These are phyloP conservation scores for Candida dubliniensis DNA, from an alignment of 1,139 yeast species.

Conservation along the genomic window DNA sequence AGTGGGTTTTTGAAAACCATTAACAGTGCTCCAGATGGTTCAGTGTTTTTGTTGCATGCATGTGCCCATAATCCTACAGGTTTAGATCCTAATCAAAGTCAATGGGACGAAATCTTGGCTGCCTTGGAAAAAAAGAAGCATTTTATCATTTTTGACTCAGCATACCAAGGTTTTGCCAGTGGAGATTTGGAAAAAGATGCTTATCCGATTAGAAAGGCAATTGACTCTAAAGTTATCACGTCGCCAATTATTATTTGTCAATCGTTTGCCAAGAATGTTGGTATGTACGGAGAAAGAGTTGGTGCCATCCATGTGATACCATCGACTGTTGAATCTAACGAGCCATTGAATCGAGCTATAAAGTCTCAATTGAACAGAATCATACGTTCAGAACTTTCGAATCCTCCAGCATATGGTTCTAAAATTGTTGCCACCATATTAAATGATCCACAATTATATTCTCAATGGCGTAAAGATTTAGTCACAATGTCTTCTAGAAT, in stretches of 20 bases:
- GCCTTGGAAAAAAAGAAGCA: conserved; percentile 43
- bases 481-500: conserved; percentile 87
- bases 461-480: conserved; percentile 86
- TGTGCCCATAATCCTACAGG: conserved; percentile 56
- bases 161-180: conserved; percentile 48
- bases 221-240: conserved; percentile 43
- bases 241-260: conserved; percentile 76
- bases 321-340: conserved; percentile 30
- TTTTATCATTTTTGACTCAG: conserved; percentile 47
- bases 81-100: conserved; percentile 46
- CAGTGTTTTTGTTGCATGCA: conserved; percentile 61
- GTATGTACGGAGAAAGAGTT: conserved; percentile 97
- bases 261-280: conserved; percentile 97
- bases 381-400: conserved; percentile 83
- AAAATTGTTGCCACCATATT: conserved; percentile 82
- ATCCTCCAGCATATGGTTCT: conserved; percentile 96
- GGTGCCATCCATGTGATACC: conserved; percentile 84
- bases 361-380: conserved; percentile 76
- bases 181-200: conserved; percentile 86
- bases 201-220: conserved; percentile 81
- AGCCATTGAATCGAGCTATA: conserved; percentile 47
- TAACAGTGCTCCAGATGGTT: conserved; percentile 69
- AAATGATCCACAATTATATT: conserved; percentile 59
- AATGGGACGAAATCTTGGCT: conserved; percentile 40
- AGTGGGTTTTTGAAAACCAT: conserved; percentile 70